phyloP scores from a whole-genome alignment of 129 eudicot genomes.

The Pseudognaphalium luteoalbum region DNA sequence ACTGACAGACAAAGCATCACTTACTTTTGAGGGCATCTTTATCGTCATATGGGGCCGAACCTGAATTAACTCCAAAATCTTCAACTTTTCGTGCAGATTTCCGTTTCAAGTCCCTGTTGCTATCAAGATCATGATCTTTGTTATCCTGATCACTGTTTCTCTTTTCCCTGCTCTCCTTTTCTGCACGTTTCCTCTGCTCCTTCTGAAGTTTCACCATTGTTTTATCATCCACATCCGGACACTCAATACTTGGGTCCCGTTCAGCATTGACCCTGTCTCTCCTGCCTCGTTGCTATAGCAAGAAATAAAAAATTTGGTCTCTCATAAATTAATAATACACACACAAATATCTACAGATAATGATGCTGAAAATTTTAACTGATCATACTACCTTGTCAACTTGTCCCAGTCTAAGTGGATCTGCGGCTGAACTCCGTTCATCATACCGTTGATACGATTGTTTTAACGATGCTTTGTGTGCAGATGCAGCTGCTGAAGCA shows the following conservation, averaged over 20 bases:
- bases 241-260: slow-evolving; percentile 62
- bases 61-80: slow-evolving; percentile 60
- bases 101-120: slow-evolving; percentile 58
- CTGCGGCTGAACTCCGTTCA: slow-evolving; percentile 61
- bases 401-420: slow-evolving; percentile 46
- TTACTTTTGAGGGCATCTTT: slow-evolving; percentile 82
- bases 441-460: slow-evolving; percentile 56
- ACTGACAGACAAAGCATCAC: slow-evolving; percentile 31
- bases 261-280: slow-evolving; percentile 63
- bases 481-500: slow-evolving; percentile 70
- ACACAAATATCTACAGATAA: background rate
- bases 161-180: slow-evolving; percentile 67
- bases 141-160: slow-evolving; percentile 74
- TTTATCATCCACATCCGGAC: slow-evolving; percentile 73
- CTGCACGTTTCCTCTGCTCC: slow-evolving; percentile 69
- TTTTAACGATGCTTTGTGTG: slow-evolving; percentile 58
- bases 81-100: slow-evolving; percentile 83
- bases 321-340: background rate
- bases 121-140: slow-evolving; percentile 66
- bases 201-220: slow-evolving; percentile 58
- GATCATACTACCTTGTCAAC: slow-evolving; percentile 53
- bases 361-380: background rate
- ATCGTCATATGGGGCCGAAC: slow-evolving; percentile 61
- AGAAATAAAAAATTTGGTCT: slow-evolving; percentile 2
- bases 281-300: slow-evolving; percentile 53